Base-by-base conservation (phyloP, 2,329 filamentous ascomycete species). In the Macrophomina tecta region DNA sequence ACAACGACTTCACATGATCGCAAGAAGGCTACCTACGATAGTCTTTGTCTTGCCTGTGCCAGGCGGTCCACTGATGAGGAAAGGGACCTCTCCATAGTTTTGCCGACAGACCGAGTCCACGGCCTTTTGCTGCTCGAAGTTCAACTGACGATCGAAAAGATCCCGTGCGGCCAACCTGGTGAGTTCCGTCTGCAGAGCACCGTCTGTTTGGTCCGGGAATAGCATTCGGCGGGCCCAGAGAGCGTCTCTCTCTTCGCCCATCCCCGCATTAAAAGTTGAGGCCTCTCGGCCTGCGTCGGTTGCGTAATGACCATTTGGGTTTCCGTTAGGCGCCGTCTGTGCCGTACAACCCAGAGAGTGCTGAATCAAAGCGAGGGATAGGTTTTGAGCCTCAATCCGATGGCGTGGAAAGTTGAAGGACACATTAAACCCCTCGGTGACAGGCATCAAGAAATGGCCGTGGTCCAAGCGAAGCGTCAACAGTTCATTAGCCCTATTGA, bases 21-120 rank as follows among this genome's bases (percentile, higher is more conserved):
- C 36, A 38, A 5, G 36, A 11, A 56, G 32, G 38, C n/a, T 8
- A 60, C 56, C 48, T 48, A 84, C 82, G 1, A 84, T 70, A 2
- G 82, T 84, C 67, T 84, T 84, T 8, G 83, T 85, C 70, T 85
- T 85, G 0, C 83, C 83, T 6, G 82, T 84, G n/a, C 83, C 83
- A 11, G 83, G 82, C 9, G 83, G 82, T 0, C 83, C 83, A 7
- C 78, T 80, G 18, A 85, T 81, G 9, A 84, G 74, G 68, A 81
- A 84, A 3, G 82, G 82, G 6, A 84, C 69, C 14, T 70, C 73
- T 5, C 83, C 83, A 72, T 82, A 84, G 14, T 79, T 73, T 45
- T 76, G 71, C 12, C 71, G 71, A 34, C 80, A 73, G 2, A 83
- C 72, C 8, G 79, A 78, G 40, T 82, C 76, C 6, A 84, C 78